Percentiles rank a stretch among this genome's conserved stretches.
Conservation (phyloP, 345 rosid species). For the Eucalyptus shirleyi region DNA sequence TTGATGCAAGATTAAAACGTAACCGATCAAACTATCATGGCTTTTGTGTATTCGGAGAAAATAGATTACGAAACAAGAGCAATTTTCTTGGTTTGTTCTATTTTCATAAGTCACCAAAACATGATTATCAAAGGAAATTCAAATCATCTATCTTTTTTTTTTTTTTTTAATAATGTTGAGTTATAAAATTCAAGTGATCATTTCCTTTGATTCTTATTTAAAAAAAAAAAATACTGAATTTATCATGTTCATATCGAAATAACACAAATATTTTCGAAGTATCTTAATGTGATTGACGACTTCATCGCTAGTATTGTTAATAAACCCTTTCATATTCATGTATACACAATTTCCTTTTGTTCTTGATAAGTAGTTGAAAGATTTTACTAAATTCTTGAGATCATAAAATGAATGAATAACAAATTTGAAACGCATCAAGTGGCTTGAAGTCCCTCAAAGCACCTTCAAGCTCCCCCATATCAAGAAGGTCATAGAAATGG, state of each 20-base stretch:
- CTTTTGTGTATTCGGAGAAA: neutral
- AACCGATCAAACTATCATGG: no score
- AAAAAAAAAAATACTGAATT: no score
- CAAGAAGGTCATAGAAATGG: neutral
- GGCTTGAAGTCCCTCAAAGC: neutral
- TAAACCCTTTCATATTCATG: neutral
- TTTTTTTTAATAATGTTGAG: neutral
- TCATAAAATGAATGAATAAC: neutral
- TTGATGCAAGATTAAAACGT: neutral
- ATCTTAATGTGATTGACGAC: neutral
- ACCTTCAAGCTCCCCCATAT: neutral
- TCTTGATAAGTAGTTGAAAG: neutral
- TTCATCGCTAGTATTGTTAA: neutral
- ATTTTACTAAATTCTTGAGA: neutral
- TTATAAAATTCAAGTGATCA: neutral
- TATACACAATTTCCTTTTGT: neutral
- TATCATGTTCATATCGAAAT: neutral
- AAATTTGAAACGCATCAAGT: neutral
- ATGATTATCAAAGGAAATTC: neutral
- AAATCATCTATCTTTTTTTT: neutral
- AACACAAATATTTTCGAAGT: neutral
- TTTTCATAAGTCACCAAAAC: neutral
- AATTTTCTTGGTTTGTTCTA: neutral
- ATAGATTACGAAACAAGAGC: fast-evolving
- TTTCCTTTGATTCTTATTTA: neutral